Base-by-base conservation (phyloP, 1,284 basidiomycete species). In the Cryptococcus sp. region DNA sequence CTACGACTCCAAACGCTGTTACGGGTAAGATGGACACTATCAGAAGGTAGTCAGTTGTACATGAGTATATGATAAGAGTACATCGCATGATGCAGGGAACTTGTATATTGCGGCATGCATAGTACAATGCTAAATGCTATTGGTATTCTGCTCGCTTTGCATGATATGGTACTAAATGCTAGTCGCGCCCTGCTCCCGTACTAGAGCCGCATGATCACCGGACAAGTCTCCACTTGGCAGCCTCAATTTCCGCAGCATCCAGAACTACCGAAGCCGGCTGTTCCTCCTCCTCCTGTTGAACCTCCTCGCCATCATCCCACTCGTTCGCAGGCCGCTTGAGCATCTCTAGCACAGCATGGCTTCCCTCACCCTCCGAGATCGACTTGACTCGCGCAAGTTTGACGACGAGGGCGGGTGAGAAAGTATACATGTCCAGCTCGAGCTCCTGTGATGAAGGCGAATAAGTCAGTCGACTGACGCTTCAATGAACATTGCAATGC, bases 401-500 rank as follows among this genome's bases (percentile, higher is more conserved):
- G 10, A 72, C 53, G n/a, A 56, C 50, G 20, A 76, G 48, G 40
- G 65, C 65, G 16, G 75, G 75, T n/a, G 70, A 64, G 47, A 73
- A 76, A 1, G 70, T 74, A 20, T 39, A 42, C 47, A 71, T 45
- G 56, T 76, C 65, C 19, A 77, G 57, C 48, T 66, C 68, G 23
- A 76, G 58, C 15, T 70, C 73, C 73, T 76, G 57, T 50, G 13
- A 38, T 16, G 15, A 40, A 20, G 19, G 25, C 50, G 13, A 49
- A 41, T 38, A 19, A 51, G 22, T 42, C 16, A 25, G 39, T n/a
- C n/a, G 31, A 10, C 6, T 3, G 25, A 25, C 25, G 25, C 11
- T 15, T 46, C n/a, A 31, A 31, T 31, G 27, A 4, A 31, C 27
- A 31, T 31, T 31, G 27, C 10, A 10, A 31, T 31, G n/a, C n/a